Evolutionary conservation across 495 filamentous ascomycete genomes (phyloP), one percentile per base, ranked within the genome.

Genomic region (Tuber indicum): DNA sequence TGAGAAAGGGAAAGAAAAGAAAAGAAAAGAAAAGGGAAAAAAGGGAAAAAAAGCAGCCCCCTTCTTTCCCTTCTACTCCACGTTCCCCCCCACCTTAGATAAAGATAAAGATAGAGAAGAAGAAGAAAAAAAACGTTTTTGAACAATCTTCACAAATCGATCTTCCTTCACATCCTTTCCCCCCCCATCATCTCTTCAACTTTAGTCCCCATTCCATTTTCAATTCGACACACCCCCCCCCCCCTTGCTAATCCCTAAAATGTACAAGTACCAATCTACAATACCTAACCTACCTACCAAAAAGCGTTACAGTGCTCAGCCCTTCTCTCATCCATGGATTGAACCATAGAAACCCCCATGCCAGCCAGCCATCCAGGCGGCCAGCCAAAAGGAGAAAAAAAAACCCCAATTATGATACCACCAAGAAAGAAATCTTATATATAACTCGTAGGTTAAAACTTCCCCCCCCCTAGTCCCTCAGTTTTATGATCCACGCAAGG

Each of bases 401-500:
- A 26, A 14, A 12, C 10, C 8, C 23, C 7, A 52, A n/a, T n/a
- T n/a, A n/a, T n/a, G n/a, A n/a, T n/a, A n/a, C n/a, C n/a, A n/a
- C n/a, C n/a, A n/a, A n/a, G n/a, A n/a, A n/a, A 52, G 45, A 52
- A 62, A 62, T 32, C 52, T 32, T 32, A 23, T 58, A 62, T 4
- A 14, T 26, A 0, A 9, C 58, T n/a, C n/a, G n/a, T n/a, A 66
- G 10, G 26, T 66, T 32, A 66, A 66, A 36, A 16, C 3, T 32
- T 66, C 26, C 26, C 26, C 36, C 14, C n/a, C n/a, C n/a, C n/a
- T n/a, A n/a, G n/a, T n/a, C n/a, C n/a, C n/a, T n/a, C n/a, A n/a
- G n/a, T n/a, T 17, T 66, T 26, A 66, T 36, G 58, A 66, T 66
- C 58, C 58, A 66, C 58, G n/a, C 58, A 66, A 36, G 58, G 58